These are phyloP conservation scores for Mycena rosella DNA, from an alignment of 768 basidiomycete species.

Conservation along the genomic window DNA sequence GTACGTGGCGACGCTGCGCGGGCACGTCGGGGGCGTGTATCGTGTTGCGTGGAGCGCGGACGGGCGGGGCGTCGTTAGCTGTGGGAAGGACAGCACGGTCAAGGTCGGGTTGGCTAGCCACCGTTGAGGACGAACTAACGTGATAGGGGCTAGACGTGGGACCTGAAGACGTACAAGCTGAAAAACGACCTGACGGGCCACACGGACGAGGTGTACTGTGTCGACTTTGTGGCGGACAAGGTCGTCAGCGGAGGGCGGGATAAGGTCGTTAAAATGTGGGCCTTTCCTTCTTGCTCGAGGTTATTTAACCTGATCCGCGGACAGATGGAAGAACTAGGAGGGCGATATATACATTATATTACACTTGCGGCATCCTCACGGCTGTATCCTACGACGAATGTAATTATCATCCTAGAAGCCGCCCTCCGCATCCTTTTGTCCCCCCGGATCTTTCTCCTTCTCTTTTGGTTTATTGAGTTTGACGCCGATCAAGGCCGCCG, in stretches of 20 bases:
- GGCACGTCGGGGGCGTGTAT: conserved; percentile 96
- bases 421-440: conserved; percentile 9
- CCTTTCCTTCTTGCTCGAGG: background rate
- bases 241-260: conserved; percentile 98
- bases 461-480: conserved; percentile 54
- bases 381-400: background rate
- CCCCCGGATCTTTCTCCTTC: conserved; percentile 39
- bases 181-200: conserved; percentile 95
- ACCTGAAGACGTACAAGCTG: conserved; percentile 95
- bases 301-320: background rate
- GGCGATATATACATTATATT: conserved; percentile 10
- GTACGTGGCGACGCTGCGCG: conserved; percentile 91
- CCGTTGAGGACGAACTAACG: too few species aligned
- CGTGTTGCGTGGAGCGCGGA: conserved; percentile 96
- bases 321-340: conserved; percentile 25
- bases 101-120: too few species aligned
- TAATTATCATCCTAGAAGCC: background rate
- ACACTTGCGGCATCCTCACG: background rate
- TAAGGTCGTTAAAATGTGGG: conserved; percentile 93
- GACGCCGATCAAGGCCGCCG: conserved; percentile 54
- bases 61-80: conserved; percentile 90
- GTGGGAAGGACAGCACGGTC: conserved; percentile 95
- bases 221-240: conserved; percentile 99
- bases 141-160: conserved; percentile 97
- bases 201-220: conserved; percentile 98